phyloP scores from a whole-genome alignment of 129 eudicot species.

The Lactuca saligna region DNA sequence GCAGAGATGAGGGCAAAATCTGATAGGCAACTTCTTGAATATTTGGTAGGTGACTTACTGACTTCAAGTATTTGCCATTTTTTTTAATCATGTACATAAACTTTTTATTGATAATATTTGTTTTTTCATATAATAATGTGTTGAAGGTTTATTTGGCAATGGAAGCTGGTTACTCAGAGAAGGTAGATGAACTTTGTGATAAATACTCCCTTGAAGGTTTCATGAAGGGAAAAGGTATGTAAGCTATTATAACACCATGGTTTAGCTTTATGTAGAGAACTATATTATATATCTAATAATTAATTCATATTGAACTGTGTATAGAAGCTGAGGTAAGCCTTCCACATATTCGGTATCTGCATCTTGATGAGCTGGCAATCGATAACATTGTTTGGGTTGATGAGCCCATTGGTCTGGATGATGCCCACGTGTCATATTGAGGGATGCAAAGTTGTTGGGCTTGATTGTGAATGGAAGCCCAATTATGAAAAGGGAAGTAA shows the following conservation, averaged over 20 bases:
- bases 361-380: conserved; percentile 60
- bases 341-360: conserved; percentile 49
- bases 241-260: background rate
- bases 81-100: background rate
- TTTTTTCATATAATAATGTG: conserved; percentile 3
- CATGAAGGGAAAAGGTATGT: conserved; percentile 53
- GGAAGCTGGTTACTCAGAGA: conserved; percentile 96
- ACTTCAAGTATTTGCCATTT: background rate
- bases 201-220: conserved; percentile 78
- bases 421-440: conserved; percentile 74
- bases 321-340: conserved; percentile 59
- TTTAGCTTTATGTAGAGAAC: background rate
- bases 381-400: conserved; percentile 92
- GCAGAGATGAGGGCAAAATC: conserved; percentile 68
- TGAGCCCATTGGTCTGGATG: conserved; percentile 53
- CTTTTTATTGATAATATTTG: conserved; percentile 3
- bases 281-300: background rate
- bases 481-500: conserved; percentile 69
- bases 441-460: conserved; percentile 81
- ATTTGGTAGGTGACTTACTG: conserved; percentile 56
- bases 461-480: conserved; percentile 99
- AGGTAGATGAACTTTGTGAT: conserved; percentile 86
- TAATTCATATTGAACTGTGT: background rate
- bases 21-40: conserved; percentile 69
- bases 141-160: conserved; percentile 89